These are phyloP conservation scores for Berkeleyomyces rouxiae DNA, from an alignment of 2,329 filamentous ascomycete species.

Conservation along the genomic window DNA sequence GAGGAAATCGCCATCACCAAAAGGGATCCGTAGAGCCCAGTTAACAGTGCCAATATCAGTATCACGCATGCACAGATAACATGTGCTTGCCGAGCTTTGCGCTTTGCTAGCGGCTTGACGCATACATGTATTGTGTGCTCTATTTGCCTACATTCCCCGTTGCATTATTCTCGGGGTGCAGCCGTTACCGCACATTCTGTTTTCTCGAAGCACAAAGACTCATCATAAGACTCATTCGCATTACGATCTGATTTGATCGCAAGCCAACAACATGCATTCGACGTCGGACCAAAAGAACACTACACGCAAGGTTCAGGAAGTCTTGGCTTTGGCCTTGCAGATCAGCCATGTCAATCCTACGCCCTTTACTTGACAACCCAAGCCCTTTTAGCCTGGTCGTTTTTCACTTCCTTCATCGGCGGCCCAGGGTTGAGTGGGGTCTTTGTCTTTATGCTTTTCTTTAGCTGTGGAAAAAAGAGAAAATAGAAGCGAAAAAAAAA, in stretches of 20 bases:
- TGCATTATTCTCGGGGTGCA: neutral
- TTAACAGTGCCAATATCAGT: no score
- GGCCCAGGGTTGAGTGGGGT: neutral
- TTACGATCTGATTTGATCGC: neutral
- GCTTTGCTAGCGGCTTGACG: no score
- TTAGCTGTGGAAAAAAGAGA: neutral
- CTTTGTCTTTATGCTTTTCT: neutral
- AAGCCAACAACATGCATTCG: neutral
- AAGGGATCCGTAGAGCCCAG: no score
- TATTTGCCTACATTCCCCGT: neutral
- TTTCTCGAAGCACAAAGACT: neutral
- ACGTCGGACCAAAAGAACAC: neutral
- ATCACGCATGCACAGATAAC: neutral
- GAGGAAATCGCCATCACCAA: no score
- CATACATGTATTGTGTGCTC: neutral
- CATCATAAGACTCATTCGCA: neutral
- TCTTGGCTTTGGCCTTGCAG: neutral
- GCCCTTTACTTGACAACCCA: constrained; percentile 10
- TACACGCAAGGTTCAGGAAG: neutral
- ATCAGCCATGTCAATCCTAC: constrained; percentile 6
- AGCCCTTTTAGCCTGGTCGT: neutral
- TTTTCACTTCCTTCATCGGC: neutral
- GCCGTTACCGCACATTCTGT: neutral
- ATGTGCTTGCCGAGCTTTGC: neutral
- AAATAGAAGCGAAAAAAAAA: neutral